Evolutionary conservation across 2,329 filamentous ascomycete species (phyloP), one percentile per base, ranked within the genome.

Genomic region (Gyromitra esculenta): DNA sequence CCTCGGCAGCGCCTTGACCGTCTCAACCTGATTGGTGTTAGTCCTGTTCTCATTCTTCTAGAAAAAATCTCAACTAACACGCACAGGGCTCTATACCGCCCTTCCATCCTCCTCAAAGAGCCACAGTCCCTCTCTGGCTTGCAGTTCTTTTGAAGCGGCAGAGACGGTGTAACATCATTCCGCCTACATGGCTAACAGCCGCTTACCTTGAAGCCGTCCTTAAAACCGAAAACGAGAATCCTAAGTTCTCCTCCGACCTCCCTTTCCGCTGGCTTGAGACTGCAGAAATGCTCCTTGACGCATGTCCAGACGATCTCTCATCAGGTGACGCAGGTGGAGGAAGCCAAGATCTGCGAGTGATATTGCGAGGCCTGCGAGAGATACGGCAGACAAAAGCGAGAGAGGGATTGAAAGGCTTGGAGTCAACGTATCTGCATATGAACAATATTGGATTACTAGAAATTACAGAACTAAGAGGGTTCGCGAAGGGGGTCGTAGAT

Each of bases 211-310:
- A 89, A 77, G 87, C 91, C 8, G 92, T 98, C 77, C 89, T 98
- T 77, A 88, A 92, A 73, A 87, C 92, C 81, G 96, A 99, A 82
- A 96, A 91, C 37, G 89, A 91, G 62, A 84, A 91, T 73, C 87
- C 89, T 1, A 88, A 90, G 64, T 97, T 97, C 85, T 92, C 92
- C 0, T 89, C 90, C 52, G 89, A 90, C 13, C 86, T 99, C 41
- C 96, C 96, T 0, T 98, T 97, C 82, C 95, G 98, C 85, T 99
- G 95, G 94, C 88, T 97, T 54, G 96, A 98, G 84, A 85, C 98
- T 7, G 91, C 92, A 18, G 94, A 97, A 84, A 90, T 96, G 82
- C 86, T 99, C 59, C 88, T 99, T 1, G 91, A 94, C 60, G 91
- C 93, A 71, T 94, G 94, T 2, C 87, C 89, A 35, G 94, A 97